A percentile compares a stretch with the other conserved stretches of the same genome.
Conservation (phyloP, 176 grass and related monocot species). For the Zea mays region Zm-B73-REFERENCE-NAM-5.0 NC_050100.1:175490501-175491000, state of each 20-base stretch:
- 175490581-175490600: not conserved
- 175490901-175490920: no score
- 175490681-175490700: not conserved
- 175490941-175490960: no score
- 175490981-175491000: no score
- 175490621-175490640: not conserved
- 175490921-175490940: no score
- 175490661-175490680: not conserved
- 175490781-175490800: no score
- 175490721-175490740: no score
- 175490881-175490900: no score
- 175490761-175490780: not conserved
- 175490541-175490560: constrained; percentile 31
- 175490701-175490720: not conserved
- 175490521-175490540: constrained; percentile 4
- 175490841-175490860: no score
- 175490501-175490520: constrained; percentile 42
- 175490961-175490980: no score
- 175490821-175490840: no score
- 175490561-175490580: constrained; percentile 9
- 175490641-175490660: not conserved
- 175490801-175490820: no score
- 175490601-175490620: not conserved
- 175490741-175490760: not conserved
- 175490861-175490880: no score